A percentile compares a stretch with the other conserved stretches of the same genome.
These are phyloP conservation scores for Candida sanyaensis DNA, from an alignment of 1,139 yeast genomes.

Conservation along the genomic window DNA sequence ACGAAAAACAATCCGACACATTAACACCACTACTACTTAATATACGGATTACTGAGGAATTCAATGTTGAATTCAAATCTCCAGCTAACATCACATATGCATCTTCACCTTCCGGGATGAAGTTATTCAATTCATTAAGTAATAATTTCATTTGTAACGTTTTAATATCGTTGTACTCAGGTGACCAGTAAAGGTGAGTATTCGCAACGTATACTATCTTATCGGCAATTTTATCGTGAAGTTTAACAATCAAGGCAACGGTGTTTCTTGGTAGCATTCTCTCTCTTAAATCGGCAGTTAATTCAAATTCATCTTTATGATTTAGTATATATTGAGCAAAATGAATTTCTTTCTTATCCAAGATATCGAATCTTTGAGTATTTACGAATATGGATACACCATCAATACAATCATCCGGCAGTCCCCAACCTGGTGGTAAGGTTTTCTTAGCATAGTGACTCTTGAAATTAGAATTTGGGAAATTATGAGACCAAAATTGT, in stretches of 20 bases:
- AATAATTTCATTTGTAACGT: conserved; percentile 54
- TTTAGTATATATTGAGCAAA: conserved; percentile 37
- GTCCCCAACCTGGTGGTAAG: conserved; percentile 52
- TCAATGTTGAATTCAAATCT: conserved; percentile 55
- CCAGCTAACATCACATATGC: conserved; percentile 39
- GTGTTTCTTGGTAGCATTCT: conserved; percentile 54
- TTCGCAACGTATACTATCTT: conserved; percentile 48
- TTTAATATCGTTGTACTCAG: conserved; percentile 54
- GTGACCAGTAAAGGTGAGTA: conserved; percentile 63
- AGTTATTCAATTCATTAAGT: conserved; percentile 28
- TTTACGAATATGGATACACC: conserved; percentile 60
- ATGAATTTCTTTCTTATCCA: conserved; percentile 43
- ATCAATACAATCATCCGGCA: conserved; percentile 43
- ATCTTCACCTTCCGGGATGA: conserved; percentile 15
- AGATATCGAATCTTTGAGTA: conserved; percentile 42
- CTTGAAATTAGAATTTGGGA: conserved; percentile 35
- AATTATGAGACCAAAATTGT: conserved; percentile 39
- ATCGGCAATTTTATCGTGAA: conserved; percentile 42
- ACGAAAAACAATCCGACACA: conserved; percentile 24
- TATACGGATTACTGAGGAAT: conserved; percentile 49
- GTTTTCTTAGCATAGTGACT: conserved; percentile 51
- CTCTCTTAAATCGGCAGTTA: conserved; percentile 35
- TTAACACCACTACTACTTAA: conserved; percentile 37
- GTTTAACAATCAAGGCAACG: conserved; percentile 50
- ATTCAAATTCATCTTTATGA: conserved; percentile 30